Conservation (phyloP, 352 stramenopile species). For the Pythium coloratum region DNA sequence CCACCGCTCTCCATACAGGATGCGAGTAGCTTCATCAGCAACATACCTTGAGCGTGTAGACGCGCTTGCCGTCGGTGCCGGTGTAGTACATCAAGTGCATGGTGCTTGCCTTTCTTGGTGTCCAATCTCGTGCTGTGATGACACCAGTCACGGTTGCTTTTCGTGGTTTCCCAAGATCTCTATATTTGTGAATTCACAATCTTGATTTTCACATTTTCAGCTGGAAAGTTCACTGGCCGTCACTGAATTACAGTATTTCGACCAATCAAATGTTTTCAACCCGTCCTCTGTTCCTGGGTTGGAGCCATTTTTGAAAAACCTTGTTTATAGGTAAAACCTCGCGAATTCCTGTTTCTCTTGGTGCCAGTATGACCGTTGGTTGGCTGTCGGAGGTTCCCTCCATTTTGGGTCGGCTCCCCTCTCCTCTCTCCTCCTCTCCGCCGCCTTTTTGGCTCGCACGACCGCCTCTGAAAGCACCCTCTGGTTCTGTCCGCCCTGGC, state of each 20-base stretch:
- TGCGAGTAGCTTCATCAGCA: background rate
- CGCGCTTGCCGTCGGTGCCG: constrained; percentile 94
- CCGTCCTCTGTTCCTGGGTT: constrained; percentile 8
- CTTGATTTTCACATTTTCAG: background rate
- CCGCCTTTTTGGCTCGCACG: constrained; percentile 8
- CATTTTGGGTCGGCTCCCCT: constrained; percentile 27
- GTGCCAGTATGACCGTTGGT: constrained; percentile 24
- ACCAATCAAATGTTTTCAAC: constrained; percentile 2
- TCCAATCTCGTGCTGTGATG: constrained; percentile 5
- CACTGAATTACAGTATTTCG: constrained; percentile 9
- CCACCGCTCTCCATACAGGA: background rate
- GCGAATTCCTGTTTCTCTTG: constrained; percentile 15
- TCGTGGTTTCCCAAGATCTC: constrained; percentile 4
- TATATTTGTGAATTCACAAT: constrained; percentile 5
- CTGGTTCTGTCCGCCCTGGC: constrained; percentile 19
- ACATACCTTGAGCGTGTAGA: constrained; percentile 98
- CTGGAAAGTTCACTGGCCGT: constrained; percentile 22
- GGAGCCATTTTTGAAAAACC: constrained; percentile 13
- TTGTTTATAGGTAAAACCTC: background rate
- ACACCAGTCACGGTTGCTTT: constrained; percentile 25
- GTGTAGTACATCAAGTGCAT: constrained; percentile 99
- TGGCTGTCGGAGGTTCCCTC: constrained; percentile 33
- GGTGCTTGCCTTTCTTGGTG: constrained; percentile 23
- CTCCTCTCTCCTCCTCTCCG: constrained; percentile 16
- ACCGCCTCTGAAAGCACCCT: constrained; percentile 4